Conservation (phyloP, 495 filamentous ascomycete genomes). For the Xylaria scruposa region DNA sequence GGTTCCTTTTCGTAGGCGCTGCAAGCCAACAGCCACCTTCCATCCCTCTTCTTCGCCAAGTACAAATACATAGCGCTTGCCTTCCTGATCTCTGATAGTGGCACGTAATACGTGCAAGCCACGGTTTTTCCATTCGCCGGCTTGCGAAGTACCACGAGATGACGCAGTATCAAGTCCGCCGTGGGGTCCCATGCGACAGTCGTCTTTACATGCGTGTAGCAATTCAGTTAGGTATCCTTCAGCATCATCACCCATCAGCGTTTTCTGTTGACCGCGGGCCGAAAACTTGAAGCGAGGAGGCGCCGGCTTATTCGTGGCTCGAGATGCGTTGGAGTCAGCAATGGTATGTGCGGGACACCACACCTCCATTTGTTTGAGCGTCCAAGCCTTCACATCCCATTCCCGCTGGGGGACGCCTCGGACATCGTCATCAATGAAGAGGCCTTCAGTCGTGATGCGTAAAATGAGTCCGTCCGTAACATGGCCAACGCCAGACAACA, state of each 20-base stretch:
- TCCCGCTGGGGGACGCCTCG: constrained; percentile 86
- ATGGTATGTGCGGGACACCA: constrained; percentile 70
- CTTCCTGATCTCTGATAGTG: constrained; percentile 81
- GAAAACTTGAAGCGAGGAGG: constrained; percentile 36
- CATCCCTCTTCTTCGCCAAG: constrained; percentile 83
- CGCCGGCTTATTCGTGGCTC: constrained; percentile 46
- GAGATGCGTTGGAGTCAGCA: constrained; percentile 37
- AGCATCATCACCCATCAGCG: constrained; percentile 65
- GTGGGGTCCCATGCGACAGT: constrained; percentile 56
- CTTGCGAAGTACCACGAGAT: constrained; percentile 41
- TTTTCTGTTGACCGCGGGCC: constrained; percentile 50
- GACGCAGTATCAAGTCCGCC: constrained; percentile 42
- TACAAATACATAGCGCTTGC: constrained; percentile 82
- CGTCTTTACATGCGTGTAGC: constrained; percentile 66
- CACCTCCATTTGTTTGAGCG: constrained; percentile 88
- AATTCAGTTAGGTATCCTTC: constrained; percentile 65
- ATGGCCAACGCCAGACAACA: constrained; percentile 72
- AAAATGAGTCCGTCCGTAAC: constrained; percentile 85
- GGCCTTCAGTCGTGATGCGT: constrained; percentile 83
- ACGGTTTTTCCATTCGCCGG: constrained; percentile 56
- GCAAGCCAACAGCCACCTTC: constrained; percentile 87
- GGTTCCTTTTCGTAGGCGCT: constrained; percentile 72
- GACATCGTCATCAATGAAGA: constrained; percentile 96
- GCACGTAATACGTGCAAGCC: constrained; percentile 82
- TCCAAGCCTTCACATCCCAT: constrained; percentile 99